phyloP scores from a whole-genome alignment of 1,284 basidiomycete genomes.

The Rhizoctonia solani region DNA sequence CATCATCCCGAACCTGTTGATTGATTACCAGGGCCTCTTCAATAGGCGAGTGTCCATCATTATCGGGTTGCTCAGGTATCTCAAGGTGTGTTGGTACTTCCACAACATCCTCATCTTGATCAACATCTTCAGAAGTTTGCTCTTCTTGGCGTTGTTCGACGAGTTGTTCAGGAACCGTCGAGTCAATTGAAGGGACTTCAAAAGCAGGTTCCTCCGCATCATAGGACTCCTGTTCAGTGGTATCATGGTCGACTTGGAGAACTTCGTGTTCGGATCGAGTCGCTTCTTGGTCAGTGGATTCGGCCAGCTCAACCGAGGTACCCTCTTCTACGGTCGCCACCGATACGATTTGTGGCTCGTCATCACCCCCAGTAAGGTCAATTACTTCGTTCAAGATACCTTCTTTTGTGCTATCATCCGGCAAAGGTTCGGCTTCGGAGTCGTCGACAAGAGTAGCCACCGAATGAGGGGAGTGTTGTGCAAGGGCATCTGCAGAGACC shows the following conservation, averaged over 20 bases:
- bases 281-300: neutral
- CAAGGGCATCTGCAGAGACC: conserved; percentile 10
- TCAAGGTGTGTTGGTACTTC: neutral
- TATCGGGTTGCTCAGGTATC: neutral
- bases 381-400: conserved; percentile 16
- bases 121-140: neutral
- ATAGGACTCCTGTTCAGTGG: neutral
- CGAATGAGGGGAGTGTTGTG: conserved; percentile 21
- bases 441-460: conserved; percentile 26
- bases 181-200: neutral
- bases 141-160: neutral
- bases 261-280: neutral
- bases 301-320: neutral
- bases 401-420: neutral
- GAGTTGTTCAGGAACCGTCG: neutral
- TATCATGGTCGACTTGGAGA: neutral
- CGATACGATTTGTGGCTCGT: neutral
- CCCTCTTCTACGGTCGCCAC: neutral
- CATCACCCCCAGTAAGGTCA: conserved; percentile 10
- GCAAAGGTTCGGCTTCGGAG: neutral
- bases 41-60: conserved; percentile 5
- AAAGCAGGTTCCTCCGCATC: neutral
- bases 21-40: conserved; percentile 28
- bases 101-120: neutral
- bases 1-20: conserved; percentile 29